phyloP scores from a whole-genome alignment of 2,329 filamentous ascomycete species.

The Diplodia mutila region DNA sequence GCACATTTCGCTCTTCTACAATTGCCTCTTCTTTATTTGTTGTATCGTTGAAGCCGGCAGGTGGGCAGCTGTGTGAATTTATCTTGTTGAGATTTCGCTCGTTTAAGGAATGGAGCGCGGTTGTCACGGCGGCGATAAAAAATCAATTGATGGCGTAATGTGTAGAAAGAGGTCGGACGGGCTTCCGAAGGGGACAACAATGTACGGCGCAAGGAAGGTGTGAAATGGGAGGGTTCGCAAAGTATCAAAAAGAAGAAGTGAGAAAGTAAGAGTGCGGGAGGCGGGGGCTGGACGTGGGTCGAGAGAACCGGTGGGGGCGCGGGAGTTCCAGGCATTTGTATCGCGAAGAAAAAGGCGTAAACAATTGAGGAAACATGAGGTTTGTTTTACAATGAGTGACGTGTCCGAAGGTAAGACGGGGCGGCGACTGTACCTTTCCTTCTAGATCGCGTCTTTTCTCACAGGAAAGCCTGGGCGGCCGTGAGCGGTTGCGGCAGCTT shows the following conservation, averaged over 20 bases:
- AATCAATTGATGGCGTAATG: not conserved
- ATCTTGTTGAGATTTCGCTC: not conserved
- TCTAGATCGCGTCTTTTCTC: slow-evolving; percentile 1
- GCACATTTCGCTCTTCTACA: slow-evolving; percentile 15
- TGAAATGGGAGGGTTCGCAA: not conserved
- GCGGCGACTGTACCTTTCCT: not conserved
- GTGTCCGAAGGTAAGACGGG: slow-evolving; percentile 18
- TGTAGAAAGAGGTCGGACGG: not conserved
- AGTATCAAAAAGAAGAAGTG: not conserved
- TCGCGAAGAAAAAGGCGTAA: not conserved
- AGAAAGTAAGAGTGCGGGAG: not conserved
- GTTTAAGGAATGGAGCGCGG: not conserved
- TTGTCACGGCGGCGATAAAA: not conserved
- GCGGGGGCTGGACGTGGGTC: too few relatives aligned
- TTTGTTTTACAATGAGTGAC: slow-evolving; percentile 7
- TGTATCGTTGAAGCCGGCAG: too few relatives aligned
- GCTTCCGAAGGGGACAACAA: not conserved
- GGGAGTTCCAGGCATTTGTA: not conserved
- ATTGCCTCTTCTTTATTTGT: too few relatives aligned
- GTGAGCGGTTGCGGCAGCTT: slow-evolving; percentile 4
- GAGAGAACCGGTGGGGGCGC: too few relatives aligned
- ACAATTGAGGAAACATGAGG: not conserved
- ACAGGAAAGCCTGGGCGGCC: not conserved
- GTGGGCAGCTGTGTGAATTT: not conserved
- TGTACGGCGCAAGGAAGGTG: not conserved